A percentile compares a stretch with the other conserved stretches of the same genome.
These are phyloP conservation scores for Neopestalotiopsis sp. DNA, from an alignment of 2,329 filamentous ascomycete species.

Conservation along the genomic window DNA sequence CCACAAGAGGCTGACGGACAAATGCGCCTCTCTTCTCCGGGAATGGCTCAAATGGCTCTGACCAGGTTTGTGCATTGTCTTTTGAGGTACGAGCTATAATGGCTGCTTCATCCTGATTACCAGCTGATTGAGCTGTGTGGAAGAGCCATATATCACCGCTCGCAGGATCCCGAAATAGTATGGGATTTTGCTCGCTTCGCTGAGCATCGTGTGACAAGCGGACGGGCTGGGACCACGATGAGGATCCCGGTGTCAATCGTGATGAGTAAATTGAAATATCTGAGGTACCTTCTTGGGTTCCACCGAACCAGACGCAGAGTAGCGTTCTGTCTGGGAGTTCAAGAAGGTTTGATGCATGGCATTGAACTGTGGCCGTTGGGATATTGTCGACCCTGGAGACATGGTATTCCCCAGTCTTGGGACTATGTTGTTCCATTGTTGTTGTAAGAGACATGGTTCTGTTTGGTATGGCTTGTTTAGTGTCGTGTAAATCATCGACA, in stretches of 20 bases:
- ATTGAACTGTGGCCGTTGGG: constrained; percentile 46
- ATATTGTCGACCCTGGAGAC: constrained; percentile 26
- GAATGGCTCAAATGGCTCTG: constrained; percentile 37
- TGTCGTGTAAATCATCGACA: not conserved
- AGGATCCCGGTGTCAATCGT: constrained; percentile 35
- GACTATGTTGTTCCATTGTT: not conserved
- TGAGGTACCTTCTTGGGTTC: constrained; percentile 48
- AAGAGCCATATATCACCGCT: constrained; percentile 44
- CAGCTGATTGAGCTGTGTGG: constrained; percentile 49
- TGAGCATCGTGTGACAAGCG: constrained; percentile 44
- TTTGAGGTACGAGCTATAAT: constrained; percentile 41
- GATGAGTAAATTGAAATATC: constrained; percentile 50
- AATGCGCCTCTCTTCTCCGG: constrained; percentile 41
- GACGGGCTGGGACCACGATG: constrained; percentile 37
- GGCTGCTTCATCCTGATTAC: constrained; percentile 47
- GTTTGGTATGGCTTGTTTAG: not conserved
- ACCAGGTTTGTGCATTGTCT: constrained; percentile 44
- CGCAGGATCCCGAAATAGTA: constrained; percentile 43
- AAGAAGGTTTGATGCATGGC: constrained; percentile 50
- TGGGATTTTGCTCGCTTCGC: constrained; percentile 50
- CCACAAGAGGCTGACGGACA: constrained; percentile 45
- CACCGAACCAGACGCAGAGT: constrained; percentile 50
- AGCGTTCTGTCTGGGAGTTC: constrained; percentile 44
- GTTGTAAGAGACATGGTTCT: not conserved
- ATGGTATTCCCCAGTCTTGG: not conserved